Evolutionary conservation across 768 basidiomycete species (phyloP), one percentile per base, ranked within the genome.

Genomic region (Russula earlei): DNA sequence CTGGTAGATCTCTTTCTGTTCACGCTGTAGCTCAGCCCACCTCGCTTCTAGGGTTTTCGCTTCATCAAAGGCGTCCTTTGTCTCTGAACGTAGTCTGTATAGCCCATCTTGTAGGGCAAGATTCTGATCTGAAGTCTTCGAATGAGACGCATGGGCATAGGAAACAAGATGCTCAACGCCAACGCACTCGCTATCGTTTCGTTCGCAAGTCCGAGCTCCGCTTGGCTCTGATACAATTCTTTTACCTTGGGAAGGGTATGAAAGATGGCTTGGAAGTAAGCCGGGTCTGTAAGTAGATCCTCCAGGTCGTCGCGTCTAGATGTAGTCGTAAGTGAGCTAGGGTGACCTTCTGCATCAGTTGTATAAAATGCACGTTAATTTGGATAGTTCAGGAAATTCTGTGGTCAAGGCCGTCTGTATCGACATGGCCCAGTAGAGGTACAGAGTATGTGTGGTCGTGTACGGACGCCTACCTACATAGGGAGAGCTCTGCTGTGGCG

Each of bases 1-100:
- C 75, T 92, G 91, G 66, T 94, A 95, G 19, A 92, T 77, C 27
- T 91, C 89, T 49, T 74, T 80, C 71, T 98, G 95, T 64, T 93
- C 90, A 62, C 83, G 83, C 56, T 96, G 91, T 7, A 96, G 65
- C 48, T 89, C 88, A 62, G 82, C 84, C 91, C 92, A 95, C 27
- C 87, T 75, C 0, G 75, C 74, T 70, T 96, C 91, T 24, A 95
- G 71, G 17, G 75, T 67, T 66, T 90, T 87, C 2, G 94, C 91
- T 58, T 94, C 81, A 62, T 91, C 85, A 63, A 95, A 97, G 0
- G 89, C 84, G 20, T 84, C 84, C 63, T 93, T 80, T 0, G 94
- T 95, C 59, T 91, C 86, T 2, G 84, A 74, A 33, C 95, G 75
- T 38, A 97, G 71, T 41, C 76, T 73, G 64, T 90, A 87, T 20